Conservation (phyloP, 345 rosid species). For the Eutrema japonicum region DNA sequence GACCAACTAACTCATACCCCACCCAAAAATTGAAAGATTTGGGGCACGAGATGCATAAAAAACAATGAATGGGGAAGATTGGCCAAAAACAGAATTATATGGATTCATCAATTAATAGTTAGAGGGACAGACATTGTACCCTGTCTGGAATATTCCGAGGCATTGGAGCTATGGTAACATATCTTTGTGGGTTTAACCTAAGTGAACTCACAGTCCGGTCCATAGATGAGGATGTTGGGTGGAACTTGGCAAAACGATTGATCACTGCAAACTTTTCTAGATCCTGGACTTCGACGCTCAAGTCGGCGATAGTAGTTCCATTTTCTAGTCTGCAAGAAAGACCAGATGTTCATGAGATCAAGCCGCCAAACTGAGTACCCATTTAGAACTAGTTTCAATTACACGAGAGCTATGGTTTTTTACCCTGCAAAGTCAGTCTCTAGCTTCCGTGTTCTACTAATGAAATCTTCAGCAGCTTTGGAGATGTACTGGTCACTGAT, state of each 20-base stretch:
- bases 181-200: slow-evolving; percentile 73
- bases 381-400: not conserved
- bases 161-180: slow-evolving; percentile 81
- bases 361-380: not conserved
- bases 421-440: slow-evolving; percentile 72
- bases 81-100: slow-evolving; percentile 39
- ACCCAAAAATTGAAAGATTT: slow-evolving; percentile 29
- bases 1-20: slow-evolving; percentile 37
- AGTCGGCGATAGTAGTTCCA: slow-evolving; percentile 62
- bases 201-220: slow-evolving; percentile 49
- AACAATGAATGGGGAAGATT: slow-evolving; percentile 28
- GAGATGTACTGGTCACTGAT: slow-evolving; percentile 55
- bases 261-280: slow-evolving; percentile 78
- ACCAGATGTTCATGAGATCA: slow-evolving; percentile 22
- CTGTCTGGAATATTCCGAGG: slow-evolving; percentile 87
- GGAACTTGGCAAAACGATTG: slow-evolving; percentile 92
- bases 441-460: slow-evolving; percentile 58
- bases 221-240: slow-evolving; percentile 60
- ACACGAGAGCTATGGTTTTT: not conserved
- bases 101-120: slow-evolving; percentile 58
- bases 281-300: slow-evolving; percentile 83
- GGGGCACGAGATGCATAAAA: slow-evolving; percentile 18
- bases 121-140: slow-evolving; percentile 91
- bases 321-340: slow-evolving; percentile 69
- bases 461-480: slow-evolving; percentile 67